phyloP scores from a whole-genome alignment of 2,329 filamentous ascomycete species.

The Aspergillus caelatus region DNA sequence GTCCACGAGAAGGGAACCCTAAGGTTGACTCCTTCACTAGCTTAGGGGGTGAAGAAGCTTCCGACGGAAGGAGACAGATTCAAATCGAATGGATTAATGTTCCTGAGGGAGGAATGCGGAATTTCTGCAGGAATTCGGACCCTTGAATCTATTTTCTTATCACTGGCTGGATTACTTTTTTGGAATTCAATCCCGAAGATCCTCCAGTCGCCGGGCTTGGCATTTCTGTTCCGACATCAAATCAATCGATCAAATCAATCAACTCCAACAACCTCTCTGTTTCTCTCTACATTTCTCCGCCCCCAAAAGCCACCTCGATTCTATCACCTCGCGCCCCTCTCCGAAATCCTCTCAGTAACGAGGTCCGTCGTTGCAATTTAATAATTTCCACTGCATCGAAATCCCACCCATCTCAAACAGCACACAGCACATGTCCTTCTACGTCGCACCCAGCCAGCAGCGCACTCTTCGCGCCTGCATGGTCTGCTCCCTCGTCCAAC shows the following conservation, averaged over 20 bases:
- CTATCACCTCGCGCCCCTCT: background rate
- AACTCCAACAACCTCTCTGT: conserved; percentile 19
- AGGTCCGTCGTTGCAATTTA: background rate
- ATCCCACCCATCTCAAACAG: background rate
- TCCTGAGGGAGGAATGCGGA: background rate
- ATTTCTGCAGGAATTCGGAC: background rate
- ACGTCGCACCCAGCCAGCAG: conserved; percentile 73
- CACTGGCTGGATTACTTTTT: conserved; percentile 8
- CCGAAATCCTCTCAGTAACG: too few species aligned
- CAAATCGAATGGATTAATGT: background rate
- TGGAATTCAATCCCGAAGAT: conserved; percentile 8
- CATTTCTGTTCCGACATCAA: conserved; percentile 21
- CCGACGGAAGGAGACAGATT: background rate
- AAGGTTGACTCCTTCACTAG: background rate
- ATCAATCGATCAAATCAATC: conserved; percentile 29
- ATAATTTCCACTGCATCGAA: background rate
- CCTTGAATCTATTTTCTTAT: background rate
- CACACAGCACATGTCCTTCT: conserved; percentile 54
- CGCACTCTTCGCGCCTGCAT: conserved; percentile 94
- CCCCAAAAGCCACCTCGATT: background rate
- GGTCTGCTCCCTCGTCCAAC: conserved; percentile 95
- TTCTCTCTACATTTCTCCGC: background rate
- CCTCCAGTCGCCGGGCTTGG: conserved; percentile 31
- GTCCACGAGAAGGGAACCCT: background rate
- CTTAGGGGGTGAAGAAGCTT: background rate